These are phyloP conservation scores for Austroboletus niveus DNA, from an alignment of 1,284 basidiomycete genomes.

Conservation along the genomic window DNA sequence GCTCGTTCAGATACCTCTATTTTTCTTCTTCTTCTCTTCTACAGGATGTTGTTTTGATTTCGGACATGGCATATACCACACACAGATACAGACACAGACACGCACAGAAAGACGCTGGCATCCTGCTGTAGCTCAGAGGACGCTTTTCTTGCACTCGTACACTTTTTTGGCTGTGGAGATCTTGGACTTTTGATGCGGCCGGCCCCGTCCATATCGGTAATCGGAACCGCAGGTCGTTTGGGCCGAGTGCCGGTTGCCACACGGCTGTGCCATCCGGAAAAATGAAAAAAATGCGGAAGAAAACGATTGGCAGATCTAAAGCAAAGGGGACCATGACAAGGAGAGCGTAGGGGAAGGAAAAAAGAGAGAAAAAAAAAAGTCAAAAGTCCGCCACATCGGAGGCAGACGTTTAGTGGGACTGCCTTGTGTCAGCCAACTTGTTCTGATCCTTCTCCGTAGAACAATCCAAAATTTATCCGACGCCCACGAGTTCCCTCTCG, in stretches of 20 bases:
- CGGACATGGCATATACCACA: slow-evolving; percentile 16
- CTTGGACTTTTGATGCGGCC: neutral
- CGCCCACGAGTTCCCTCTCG: no score
- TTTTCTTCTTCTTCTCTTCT: neutral
- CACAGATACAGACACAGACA: neutral
- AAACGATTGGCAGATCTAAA: neutral
- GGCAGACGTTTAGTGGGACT: neutral
- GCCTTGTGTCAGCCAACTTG: neutral
- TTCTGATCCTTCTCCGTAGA: neutral
- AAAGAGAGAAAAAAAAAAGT: neutral
- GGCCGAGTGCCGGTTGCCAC: neutral
- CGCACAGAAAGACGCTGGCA: neutral
- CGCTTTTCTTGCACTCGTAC: neutral
- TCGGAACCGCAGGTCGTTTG: neutral
- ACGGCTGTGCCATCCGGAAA: neutral
- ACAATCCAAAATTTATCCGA: neutral
- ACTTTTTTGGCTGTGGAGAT: no score
- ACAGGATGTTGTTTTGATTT: slow-evolving; percentile 22
- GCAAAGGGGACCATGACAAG: neutral
- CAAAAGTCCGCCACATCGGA: neutral
- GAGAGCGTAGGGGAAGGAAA: neutral
- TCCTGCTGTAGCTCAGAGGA: neutral
- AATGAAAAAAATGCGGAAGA: neutral
- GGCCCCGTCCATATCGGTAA: neutral
- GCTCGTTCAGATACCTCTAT: slow-evolving; percentile 19